A percentile compares a stretch with the other conserved stretches of the same genome.
phyloP scores from a whole-genome alignment of 2,329 filamentous ascomycete genomes.

The Dichotomopilus funicola region DNA sequence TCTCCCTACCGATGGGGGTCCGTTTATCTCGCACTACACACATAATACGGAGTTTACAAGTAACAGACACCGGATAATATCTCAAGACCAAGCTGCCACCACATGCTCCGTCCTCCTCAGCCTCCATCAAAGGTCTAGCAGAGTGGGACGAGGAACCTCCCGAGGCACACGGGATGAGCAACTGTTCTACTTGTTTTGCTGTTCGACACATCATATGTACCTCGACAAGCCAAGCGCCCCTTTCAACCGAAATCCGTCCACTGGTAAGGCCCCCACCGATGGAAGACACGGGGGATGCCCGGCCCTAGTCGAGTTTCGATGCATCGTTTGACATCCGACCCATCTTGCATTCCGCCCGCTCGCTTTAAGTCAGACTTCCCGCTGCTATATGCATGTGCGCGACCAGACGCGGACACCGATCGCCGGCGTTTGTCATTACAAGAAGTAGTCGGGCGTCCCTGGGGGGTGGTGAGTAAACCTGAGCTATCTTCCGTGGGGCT shows the following conservation, averaged over 20 bases:
- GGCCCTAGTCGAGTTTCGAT: background rate
- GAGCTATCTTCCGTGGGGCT: background rate
- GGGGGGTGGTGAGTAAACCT: slow-evolving; percentile 1
- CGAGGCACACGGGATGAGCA: background rate
- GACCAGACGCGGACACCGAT: slow-evolving; percentile 7
- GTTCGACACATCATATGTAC: slow-evolving; percentile 7
- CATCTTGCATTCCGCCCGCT: background rate
- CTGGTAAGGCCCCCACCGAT: background rate
- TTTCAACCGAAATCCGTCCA: too few species aligned
- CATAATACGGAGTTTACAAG: too few species aligned
- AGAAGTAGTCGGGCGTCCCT: slow-evolving; percentile 96
- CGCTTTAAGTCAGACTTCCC: background rate
- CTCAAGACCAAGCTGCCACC: background rate
- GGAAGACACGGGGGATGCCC: background rate
- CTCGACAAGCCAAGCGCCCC: background rate
- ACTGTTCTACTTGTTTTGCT: background rate
- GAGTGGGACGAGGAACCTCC: background rate
- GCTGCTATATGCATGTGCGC: slow-evolving; percentile 3
- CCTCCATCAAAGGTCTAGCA: background rate
- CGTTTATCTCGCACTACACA: too few species aligned
- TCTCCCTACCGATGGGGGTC: too few species aligned
- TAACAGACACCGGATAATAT: too few species aligned
- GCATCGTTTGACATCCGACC: background rate
- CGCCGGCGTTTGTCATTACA: slow-evolving; percentile 47
- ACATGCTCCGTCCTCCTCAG: background rate